These are phyloP conservation scores for Xerocomellus amylosporus DNA, from an alignment of 768 basidiomycete species.

Conservation along the genomic window DNA sequence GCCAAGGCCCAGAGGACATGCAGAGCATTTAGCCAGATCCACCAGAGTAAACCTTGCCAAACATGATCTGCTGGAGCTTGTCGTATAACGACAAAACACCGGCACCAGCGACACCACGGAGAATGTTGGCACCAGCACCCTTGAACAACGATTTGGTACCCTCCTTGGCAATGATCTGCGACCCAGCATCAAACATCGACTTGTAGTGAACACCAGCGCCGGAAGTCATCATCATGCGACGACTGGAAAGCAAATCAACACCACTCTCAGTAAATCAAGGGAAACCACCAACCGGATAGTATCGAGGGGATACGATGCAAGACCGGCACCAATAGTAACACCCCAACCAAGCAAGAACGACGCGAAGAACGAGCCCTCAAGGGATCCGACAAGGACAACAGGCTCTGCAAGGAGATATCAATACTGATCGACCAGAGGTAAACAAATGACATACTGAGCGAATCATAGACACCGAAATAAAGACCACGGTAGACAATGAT, in stretches of 20 bases:
- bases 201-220: constrained; percentile 96
- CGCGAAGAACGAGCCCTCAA: constrained; percentile 95
- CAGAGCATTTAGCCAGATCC: constrained; percentile 44
- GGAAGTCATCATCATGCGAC: constrained; percentile 99
- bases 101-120: constrained; percentile 99
- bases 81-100: constrained; percentile 99
- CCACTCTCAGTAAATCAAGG: neutral
- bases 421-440: constrained; percentile 25
- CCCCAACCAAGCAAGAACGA: constrained; percentile 98
- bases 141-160: constrained; percentile 96
- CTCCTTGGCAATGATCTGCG: constrained; percentile 95
- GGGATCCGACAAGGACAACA: constrained; percentile 92
- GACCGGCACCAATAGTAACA: constrained; percentile 99
- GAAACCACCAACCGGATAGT: constrained; percentile 64
- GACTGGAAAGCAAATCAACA: constrained; percentile 51
- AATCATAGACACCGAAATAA: constrained; percentile 97
- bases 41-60: constrained; percentile 99
- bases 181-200: constrained; percentile 96
- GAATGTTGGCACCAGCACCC: constrained; percentile 94
- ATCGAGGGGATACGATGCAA: constrained; percentile 94
- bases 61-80: constrained; percentile 94
- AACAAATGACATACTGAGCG: constrained; percentile 64
- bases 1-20: constrained; percentile 27
- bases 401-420: constrained; percentile 60
- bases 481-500: constrained; percentile 99